Evolutionary conservation across 306 rosid genomes (phyloP), one percentile per base, ranked within the genome.

Genomic region (Mimosa pudica): DNA sequence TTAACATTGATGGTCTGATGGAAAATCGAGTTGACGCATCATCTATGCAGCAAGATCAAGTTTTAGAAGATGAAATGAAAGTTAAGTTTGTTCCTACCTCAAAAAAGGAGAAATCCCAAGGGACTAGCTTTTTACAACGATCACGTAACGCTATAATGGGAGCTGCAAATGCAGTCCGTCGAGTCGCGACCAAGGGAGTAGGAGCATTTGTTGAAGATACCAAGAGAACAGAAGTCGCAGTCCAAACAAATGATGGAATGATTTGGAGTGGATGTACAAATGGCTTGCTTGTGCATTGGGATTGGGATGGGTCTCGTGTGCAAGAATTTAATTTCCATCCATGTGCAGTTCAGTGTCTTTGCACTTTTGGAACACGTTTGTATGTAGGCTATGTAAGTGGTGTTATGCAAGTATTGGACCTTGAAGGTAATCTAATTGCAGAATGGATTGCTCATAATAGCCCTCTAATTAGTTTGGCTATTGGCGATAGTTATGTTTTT

Each of bases 211-310:
- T 80, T 38, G 99, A 96, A 38, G 99, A 93, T 74, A 62, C 87
- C 75, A 93, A 90, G 88, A 88, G 94, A 82, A 90, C 89, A 2
- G 99, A 93, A 84, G 91, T 98, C n/a, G 69, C 93, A 0, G 88
- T 88, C 41, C 89, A 88, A 70, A 82, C 97, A 48, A 79, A 82
- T 3, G 97, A 96, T 86, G 99, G 99, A 67, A 90, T 87, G 91
- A 89, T 93, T 81, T 96, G 98, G 99, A 93, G 91, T 80, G 99
- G 98, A 87, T 91, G 93, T 81, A 84, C 99, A 77, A 96, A 91
- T 86, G 99, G 99, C 77, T 77, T 93, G 78, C 80, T 96, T 60
- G 88, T 96, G 70, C 97, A 93, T 76, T 96, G 98, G 99, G 99
- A 96, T 86, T 93, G 93, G 55, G 87, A 77, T 67, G 99, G 99